phyloP scores from a whole-genome alignment of 2,329 filamentous ascomycete species.

The Coniella lustricola region DNA sequence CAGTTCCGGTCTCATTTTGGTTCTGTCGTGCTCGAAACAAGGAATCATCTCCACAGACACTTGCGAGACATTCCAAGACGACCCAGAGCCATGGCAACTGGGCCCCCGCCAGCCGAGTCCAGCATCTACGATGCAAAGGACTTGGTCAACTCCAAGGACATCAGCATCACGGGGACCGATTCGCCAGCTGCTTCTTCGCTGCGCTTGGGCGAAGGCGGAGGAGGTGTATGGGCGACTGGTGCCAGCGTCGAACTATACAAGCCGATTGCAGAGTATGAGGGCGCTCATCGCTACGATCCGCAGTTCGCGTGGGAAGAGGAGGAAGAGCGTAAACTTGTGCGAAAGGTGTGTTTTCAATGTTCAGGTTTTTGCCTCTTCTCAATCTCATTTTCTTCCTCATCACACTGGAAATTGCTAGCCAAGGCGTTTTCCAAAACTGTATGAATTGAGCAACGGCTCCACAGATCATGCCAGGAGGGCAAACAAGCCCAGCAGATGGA shows the following conservation, averaged over 20 bases:
- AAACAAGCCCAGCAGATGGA: no score
- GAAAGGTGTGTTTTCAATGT: constrained; percentile 43
- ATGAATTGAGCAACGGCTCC: background rate
- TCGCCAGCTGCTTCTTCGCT: constrained; percentile 2
- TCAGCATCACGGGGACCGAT: background rate
- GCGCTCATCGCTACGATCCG: constrained; percentile 52
- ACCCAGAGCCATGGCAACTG: constrained; percentile 8
- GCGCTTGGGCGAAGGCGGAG: constrained; percentile 11
- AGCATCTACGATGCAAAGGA: constrained; percentile 8
- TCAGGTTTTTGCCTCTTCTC: no score
- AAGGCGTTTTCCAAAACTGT: background rate
- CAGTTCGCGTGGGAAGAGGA: constrained; percentile 46
- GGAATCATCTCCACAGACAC: no score
- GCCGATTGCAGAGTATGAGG: constrained; percentile 50
- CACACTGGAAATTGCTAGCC: background rate
- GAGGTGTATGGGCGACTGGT: constrained; percentile 11
- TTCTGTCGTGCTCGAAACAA: no score
- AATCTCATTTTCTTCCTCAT: background rate
- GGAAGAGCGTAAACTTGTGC: constrained; percentile 49
- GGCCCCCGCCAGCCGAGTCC: background rate
- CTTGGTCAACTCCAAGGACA: constrained; percentile 4
- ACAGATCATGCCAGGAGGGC: no score
- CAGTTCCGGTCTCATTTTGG: no score
- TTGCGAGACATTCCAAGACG: no score
- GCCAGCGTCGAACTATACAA: constrained; percentile 29